phyloP scores from a whole-genome alignment of 2,329 filamentous ascomycete genomes.

The Chaetomiaceae sp. region DNA sequence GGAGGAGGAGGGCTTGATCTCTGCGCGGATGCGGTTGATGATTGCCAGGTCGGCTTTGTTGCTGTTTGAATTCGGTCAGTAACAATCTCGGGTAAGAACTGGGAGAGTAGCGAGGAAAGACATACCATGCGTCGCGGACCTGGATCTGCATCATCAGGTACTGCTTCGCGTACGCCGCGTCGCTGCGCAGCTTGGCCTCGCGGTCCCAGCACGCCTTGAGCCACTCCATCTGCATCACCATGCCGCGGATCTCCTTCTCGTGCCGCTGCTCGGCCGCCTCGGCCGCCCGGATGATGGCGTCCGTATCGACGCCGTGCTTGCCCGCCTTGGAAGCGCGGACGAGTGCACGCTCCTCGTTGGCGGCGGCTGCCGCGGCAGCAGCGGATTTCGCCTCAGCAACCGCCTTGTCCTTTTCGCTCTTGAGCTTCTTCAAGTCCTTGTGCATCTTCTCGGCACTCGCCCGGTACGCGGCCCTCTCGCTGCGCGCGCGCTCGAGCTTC shows the following conservation, averaged over 20 bases:
- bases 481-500: constrained; percentile 66
- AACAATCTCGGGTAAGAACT: background rate
- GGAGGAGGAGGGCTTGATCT: constrained; percentile 37
- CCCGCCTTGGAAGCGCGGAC: constrained; percentile 8
- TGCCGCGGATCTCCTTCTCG: constrained; percentile 70
- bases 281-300: constrained; percentile 54
- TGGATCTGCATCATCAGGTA: constrained; percentile 76
- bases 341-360: constrained; percentile 25
- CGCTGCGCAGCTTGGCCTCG: constrained; percentile 73
- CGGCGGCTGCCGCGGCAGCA: constrained; percentile 26
- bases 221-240: constrained; percentile 88
- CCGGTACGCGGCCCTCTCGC: constrained; percentile 57
- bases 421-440: constrained; percentile 45
- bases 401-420: constrained; percentile 37
- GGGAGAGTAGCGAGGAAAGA: constrained; percentile 1
- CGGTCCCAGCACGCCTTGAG: constrained; percentile 76
- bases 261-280: constrained; percentile 65
- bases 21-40: constrained; percentile 74
- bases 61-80: constrained; percentile 46
- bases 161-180: constrained; percentile 81
- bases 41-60: constrained; percentile 89
- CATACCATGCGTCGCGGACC: constrained; percentile 86
- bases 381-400: constrained; percentile 37
- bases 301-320: constrained; percentile 47
- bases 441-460: constrained; percentile 52